Conservation (phyloP, 768 basidiomycete genomes). For the Cyclocybe aegerita region DNA sequence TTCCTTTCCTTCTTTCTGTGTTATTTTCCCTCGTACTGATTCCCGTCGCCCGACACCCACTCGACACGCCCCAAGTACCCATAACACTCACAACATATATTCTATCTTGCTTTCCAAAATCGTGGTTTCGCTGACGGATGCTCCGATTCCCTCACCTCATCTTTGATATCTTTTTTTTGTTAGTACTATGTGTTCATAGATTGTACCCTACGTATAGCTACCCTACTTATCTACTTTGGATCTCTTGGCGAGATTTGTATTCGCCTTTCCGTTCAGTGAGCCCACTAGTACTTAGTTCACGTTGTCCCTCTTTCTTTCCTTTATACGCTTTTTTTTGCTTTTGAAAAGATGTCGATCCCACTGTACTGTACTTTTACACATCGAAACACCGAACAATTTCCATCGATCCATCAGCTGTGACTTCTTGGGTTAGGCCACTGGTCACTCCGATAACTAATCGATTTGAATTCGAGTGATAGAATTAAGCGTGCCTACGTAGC, state of each 20-base stretch:
- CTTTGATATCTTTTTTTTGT: slow-evolving; percentile 17
- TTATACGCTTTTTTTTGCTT: neutral
- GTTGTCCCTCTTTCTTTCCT: slow-evolving; percentile 3
- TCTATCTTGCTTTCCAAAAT: slow-evolving; percentile 19
- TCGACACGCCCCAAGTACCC: no score
- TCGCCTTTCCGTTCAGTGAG: slow-evolving; percentile 24
- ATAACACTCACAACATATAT: slow-evolving; percentile 7
- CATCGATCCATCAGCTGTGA: no score
- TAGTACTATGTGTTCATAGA: slow-evolving; percentile 28
- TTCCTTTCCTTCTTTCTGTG: slow-evolving; percentile 5
- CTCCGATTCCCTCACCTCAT: neutral
- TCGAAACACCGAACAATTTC: no score
- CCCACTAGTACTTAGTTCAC: slow-evolving; percentile 24
- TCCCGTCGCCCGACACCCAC: no score
- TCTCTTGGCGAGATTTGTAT: slow-evolving; percentile 19
- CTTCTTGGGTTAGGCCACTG: no score
- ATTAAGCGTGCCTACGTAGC: neutral
- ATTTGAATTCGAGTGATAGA: neutral
- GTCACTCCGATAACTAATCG: no score
- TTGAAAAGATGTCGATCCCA: neutral
- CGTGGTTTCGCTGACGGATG: slow-evolving; percentile 1
- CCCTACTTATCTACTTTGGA: slow-evolving; percentile 28
- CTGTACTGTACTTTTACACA: slow-evolving; percentile 2
- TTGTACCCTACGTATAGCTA: slow-evolving; percentile 27
- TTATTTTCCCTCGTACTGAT: slow-evolving; percentile 17